phyloP scores from a whole-genome alignment of 495 filamentous ascomycete species.

The Clavariopsis aquatica region DNA sequence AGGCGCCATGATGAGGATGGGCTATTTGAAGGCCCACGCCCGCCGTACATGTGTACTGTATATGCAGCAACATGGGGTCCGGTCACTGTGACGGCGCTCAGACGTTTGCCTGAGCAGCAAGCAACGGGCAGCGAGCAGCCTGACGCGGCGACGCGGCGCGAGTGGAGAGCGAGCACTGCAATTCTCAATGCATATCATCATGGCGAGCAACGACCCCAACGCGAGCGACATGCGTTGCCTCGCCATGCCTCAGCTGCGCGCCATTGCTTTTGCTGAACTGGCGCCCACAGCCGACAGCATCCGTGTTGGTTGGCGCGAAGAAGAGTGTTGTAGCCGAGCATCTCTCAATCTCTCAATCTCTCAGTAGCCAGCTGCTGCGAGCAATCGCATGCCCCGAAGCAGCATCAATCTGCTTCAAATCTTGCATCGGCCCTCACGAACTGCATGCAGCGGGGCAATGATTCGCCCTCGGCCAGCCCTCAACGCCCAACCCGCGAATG shows the following conservation, averaged over 20 bases:
- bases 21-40: slow-evolving; percentile 19
- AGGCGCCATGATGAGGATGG: slow-evolving; percentile 14
- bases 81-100: slow-evolving; percentile 19
- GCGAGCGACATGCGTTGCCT: background rate
- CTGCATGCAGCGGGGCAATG: background rate
- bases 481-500: slow-evolving; percentile 10
- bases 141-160: slow-evolving; percentile 3
- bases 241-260: slow-evolving; percentile 20
- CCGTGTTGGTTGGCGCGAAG: background rate
- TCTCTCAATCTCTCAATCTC: background rate
- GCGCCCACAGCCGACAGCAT: background rate
- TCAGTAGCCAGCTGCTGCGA: background rate
- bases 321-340: background rate
- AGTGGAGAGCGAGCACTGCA: slow-evolving; percentile 8
- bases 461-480: slow-evolving; percentile 26
- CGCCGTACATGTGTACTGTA: no score
- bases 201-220: slow-evolving; percentile 10
- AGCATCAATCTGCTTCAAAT: slow-evolving; percentile 27
- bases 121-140: slow-evolving; percentile 8
- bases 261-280: background rate
- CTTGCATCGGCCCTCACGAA: slow-evolving; percentile 29
- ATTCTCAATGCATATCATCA: slow-evolving; percentile 7
- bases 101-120: no score
- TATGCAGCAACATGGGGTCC: slow-evolving; percentile 17
- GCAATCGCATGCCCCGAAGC: slow-evolving; percentile 21